phyloP scores from a whole-genome alignment of 2,329 filamentous ascomycete species.

The Fusarium setosum region DNA sequence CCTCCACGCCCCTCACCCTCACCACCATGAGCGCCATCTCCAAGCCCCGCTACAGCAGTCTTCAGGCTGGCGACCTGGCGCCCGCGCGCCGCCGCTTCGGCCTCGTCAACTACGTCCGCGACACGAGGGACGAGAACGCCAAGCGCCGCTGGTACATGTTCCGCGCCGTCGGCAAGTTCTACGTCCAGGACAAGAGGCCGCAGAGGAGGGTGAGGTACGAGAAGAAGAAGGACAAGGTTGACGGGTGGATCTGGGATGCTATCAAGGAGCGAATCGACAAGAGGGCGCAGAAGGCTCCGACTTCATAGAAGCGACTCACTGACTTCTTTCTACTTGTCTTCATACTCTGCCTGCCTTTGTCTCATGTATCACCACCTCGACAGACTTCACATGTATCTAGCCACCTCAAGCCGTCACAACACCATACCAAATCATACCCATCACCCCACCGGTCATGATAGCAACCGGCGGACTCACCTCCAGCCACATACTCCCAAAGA shows the following conservation, averaged over 20 bases:
- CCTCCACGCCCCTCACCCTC: conserved; percentile 59
- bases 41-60: conserved; percentile 62
- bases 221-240: conserved; percentile 46
- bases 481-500: conserved; percentile 56
- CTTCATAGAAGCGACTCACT: conserved; percentile 5
- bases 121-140: conserved; percentile 48
- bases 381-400: background rate
- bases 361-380: background rate
- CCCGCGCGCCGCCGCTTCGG: conserved; percentile 49
- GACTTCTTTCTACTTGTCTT: background rate
- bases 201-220: conserved; percentile 37
- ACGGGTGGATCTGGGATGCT: conserved; percentile 56
- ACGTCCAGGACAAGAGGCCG: conserved; percentile 47
- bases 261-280: conserved; percentile 48
- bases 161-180: conserved; percentile 52
- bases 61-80: conserved; percentile 52
- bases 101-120: conserved; percentile 55
- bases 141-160: conserved; percentile 54
- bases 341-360: background rate
- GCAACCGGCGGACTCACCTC: conserved; percentile 46
- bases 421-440: conserved; percentile 49
- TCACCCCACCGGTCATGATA: conserved; percentile 47
- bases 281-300: conserved; percentile 23
- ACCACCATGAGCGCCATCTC: conserved; percentile 67
- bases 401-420: conserved; percentile 33